A percentile compares a stretch with the other conserved stretches of the same genome.
phyloP scores from a whole-genome alignment of 331 rosid species.

The Stylosanthes scabra region DNA sequence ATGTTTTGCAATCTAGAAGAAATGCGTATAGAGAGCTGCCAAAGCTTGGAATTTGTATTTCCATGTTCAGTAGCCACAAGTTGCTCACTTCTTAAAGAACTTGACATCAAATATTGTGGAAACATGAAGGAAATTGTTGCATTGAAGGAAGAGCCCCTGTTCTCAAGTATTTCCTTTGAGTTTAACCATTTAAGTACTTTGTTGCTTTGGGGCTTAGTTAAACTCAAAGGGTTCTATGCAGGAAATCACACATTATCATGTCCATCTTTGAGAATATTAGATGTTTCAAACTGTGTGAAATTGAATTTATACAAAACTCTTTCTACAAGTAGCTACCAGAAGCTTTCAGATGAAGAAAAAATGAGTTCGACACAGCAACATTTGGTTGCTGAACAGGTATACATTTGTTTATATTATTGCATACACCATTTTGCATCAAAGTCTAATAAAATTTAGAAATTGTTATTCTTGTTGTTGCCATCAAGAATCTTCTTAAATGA shows the following conservation, averaged over 20 bases:
- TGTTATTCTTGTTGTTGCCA: too few relatives aligned
- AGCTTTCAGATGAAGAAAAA: neutral
- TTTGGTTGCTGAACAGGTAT: constrained; percentile 29
- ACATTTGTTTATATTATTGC: neutral
- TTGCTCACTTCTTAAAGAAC: neutral
- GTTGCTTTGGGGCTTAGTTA: neutral
- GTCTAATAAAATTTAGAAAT: neutral
- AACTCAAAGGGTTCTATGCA: constrained; percentile 8
- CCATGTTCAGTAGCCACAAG: constrained; percentile 17
- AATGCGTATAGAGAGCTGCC: neutral
- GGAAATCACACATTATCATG: constrained; percentile 15
- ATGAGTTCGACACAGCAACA: neutral
- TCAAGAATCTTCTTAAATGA: too few relatives aligned
- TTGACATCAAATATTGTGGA: accelerated
- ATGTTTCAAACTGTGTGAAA: neutral
- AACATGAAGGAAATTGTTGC: constrained; percentile 17
- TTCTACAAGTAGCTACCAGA: neutral
- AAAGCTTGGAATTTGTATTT: constrained; percentile 10
- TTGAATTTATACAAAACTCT: neutral
- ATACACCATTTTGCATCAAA: too few relatives aligned
- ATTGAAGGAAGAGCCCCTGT: neutral
- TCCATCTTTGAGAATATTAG: constrained; percentile 1
- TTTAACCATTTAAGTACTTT: neutral
- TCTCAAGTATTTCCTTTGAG: neutral
- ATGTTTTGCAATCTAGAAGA: constrained; percentile 19